phyloP scores from a whole-genome alignment of 2,329 filamentous ascomycete genomes.

The Stagonosporopsis tanaceti region DNA sequence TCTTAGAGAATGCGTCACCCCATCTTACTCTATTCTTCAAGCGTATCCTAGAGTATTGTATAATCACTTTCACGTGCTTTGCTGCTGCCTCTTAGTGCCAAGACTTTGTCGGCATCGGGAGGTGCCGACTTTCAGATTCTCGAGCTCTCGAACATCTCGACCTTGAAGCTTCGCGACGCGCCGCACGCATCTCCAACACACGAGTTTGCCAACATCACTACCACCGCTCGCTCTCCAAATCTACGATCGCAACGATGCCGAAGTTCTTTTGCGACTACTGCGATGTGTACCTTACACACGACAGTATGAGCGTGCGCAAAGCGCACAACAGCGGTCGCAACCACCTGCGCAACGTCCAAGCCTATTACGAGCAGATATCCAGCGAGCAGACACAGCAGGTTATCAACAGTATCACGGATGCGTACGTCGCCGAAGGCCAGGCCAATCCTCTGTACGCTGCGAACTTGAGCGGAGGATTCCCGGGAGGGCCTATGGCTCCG shows the following conservation, averaged over 20 bases:
- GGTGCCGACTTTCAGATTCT: conserved; percentile 31
- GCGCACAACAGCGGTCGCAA: conserved; percentile 97
- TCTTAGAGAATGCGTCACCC: background rate
- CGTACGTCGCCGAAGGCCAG: conserved; percentile 94
- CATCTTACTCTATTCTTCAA: background rate
- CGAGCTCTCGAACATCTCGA: conserved; percentile 21
- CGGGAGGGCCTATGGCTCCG: conserved; percentile 36
- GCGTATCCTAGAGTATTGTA: background rate
- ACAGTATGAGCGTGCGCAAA: conserved; percentile 99
- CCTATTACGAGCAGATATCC: conserved; percentile 99
- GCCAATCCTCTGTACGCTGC: conserved; percentile 79
- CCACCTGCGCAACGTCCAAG: conserved; percentile 95
- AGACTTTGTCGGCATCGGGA: conserved; percentile 28
- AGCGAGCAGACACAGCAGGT: conserved; percentile 98
- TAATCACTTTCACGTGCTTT: conserved; percentile 1
- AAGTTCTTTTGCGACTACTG: conserved; percentile 80
- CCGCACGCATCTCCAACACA: conserved; percentile 3
- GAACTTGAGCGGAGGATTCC: conserved; percentile 58
- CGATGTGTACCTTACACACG: conserved; percentile 99
- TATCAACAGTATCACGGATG: conserved; percentile 96
- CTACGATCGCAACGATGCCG: conserved; percentile 24
- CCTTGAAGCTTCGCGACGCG: conserved; percentile 31
- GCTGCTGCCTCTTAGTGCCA: conserved; percentile 15
- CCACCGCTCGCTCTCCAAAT: background rate
- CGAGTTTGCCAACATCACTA: background rate